Base-by-base conservation (phyloP, 163 green algal genomes). In the Chloroidium sp. region DNA sequence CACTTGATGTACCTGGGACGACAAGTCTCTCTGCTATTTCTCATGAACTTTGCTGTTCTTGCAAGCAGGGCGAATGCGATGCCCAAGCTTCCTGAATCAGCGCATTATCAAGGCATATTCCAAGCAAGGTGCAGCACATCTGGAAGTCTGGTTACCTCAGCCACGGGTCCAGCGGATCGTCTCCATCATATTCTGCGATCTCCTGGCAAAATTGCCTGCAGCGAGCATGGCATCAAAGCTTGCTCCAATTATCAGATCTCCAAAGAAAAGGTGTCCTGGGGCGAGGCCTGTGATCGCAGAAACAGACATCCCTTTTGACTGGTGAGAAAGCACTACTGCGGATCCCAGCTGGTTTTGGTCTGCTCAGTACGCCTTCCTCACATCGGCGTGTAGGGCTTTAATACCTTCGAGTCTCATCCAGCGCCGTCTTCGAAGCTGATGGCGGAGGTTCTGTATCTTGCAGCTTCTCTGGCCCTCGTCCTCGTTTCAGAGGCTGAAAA, bases 1-100 rank as follows among this genome's bases (percentile, higher is more conserved):
- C 95, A 98, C 69, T 97, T 97, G 82, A 98, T 92, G 81, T 94
- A 94, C 78, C 91, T 96, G 91, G 78, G 81, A 80, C 67, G 76
- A 14, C 60, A 12, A 83, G 62, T 36, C 36, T 36, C 36, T 14
- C 4, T 59, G 61, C 60, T 12, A 1, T 62, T 59, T 1, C 0
- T 61, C 60, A 64, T 57, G 2, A 76, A 76, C 14, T 76, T 2
- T 69, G 6, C 1, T 3, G 60, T 69, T 78, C 59, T 1, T 2
- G 3, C 3, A 59, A 4, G 4, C 61, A 64, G 74, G 10, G 59
- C 2, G 75, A 69, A 4, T 61, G 4, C 1, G 6, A 36, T 36
- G 36, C 36, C 36, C 36, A 36, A 36, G 36, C 36, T 36, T 36
- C 36, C 14, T 75, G 59, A 13, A 4, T 58, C 61, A 77, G 3